Evolutionary conservation across 805 yeast species (phyloP).

Genomic region (Ogataea sp.): DNA sequence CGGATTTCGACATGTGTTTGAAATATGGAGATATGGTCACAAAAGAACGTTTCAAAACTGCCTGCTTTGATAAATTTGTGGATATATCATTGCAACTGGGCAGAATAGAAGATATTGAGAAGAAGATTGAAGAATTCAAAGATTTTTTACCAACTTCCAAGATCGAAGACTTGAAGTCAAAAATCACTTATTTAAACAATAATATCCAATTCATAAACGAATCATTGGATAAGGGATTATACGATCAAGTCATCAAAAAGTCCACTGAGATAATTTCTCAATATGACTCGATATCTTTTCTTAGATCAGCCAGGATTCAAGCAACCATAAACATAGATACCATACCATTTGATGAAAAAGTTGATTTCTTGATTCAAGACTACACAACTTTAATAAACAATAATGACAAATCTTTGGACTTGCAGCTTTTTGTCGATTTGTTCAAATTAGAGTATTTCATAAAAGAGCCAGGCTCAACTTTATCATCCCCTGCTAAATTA

Average conservation of each 20-base stretch:
- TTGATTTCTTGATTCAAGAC: constrained; percentile 13
- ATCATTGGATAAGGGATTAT: constrained; percentile 9
- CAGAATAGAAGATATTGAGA: constrained; percentile 28
- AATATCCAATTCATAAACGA: constrained; percentile 1
- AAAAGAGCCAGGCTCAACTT: constrained; percentile 7
- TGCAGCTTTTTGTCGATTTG: constrained; percentile 16
- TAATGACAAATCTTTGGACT: constrained; percentile 11
- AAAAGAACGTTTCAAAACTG: constrained; percentile 18
- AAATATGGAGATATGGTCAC: constrained; percentile 20
- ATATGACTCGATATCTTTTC: constrained; percentile 35
- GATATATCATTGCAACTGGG: constrained; percentile 50
- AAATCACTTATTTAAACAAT: constrained; percentile 1
- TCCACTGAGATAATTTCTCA: constrained; percentile 28
- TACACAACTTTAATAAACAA: constrained; percentile 15
- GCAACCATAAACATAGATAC: constrained; percentile 12
- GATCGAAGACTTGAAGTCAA: constrained; percentile 1
- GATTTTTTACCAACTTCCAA: not conserved
- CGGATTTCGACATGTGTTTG: constrained; percentile 42
- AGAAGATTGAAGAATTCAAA: constrained; percentile 11
- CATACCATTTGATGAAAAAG: constrained; percentile 12
- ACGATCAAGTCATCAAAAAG: constrained; percentile 20
- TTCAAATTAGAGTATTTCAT: constrained; percentile 22
- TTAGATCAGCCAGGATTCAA: constrained; percentile 26
- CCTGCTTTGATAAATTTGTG: constrained; percentile 42
- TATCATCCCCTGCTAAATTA: constrained; percentile 8